Evolutionary conservation across 2,329 filamentous ascomycete species (phyloP).

Genomic region (Nemania sp.): DNA sequence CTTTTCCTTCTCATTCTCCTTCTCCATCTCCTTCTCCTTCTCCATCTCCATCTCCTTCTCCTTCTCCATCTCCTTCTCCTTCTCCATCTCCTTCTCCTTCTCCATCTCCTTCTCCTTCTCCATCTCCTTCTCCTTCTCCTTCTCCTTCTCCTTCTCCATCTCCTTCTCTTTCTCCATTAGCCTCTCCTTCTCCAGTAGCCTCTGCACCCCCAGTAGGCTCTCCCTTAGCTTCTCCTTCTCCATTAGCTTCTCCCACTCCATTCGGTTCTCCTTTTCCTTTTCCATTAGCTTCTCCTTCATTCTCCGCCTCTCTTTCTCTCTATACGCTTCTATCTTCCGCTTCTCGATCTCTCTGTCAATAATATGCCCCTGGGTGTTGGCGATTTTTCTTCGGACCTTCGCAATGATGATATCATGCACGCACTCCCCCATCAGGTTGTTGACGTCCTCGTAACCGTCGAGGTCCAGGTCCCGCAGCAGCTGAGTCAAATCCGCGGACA

Average conservation of each 20-base stretch:
- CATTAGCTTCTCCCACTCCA: too few species aligned
- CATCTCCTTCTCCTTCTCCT: neutral
- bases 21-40: neutral
- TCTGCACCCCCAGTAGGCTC: too few species aligned
- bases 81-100: neutral
- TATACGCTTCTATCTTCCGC: neutral
- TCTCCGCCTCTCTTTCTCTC: neutral
- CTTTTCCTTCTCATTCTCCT: neutral
- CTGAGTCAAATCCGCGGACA: conserved; percentile 6
- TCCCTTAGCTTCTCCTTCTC: too few species aligned
- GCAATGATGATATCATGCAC: conserved; percentile 15
- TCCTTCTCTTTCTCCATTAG: neutral
- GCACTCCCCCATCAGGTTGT: neutral
- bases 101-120: neutral
- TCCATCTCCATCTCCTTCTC: neutral
- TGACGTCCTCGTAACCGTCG: conserved; percentile 17
- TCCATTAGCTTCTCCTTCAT: neutral
- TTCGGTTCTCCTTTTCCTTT: neutral
- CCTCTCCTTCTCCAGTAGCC: neutral
- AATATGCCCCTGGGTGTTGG: neutral
- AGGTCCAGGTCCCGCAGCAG: conserved; percentile 13
- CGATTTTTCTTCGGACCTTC: conserved; percentile 14
- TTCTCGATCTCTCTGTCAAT: too few species aligned
- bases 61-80: too few species aligned
- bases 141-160: neutral